Evolutionary conservation across 768 basidiomycete genomes (phyloP).

Genomic region (Xerocomellus chrysenteron): DNA sequence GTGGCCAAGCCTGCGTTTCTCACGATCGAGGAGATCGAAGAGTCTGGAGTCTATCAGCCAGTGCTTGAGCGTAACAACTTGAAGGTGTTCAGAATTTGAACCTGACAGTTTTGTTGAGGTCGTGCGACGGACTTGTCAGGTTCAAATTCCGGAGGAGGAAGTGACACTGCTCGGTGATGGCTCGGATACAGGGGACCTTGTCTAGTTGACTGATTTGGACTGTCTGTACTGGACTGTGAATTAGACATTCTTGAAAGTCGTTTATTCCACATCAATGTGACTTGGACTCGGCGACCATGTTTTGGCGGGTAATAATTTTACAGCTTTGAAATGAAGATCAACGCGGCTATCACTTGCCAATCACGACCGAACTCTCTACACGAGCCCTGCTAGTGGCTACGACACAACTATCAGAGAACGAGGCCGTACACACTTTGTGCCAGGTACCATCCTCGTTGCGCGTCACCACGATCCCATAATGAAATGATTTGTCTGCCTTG

Average conservation of each 20-base stretch:
- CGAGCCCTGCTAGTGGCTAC: background rate
- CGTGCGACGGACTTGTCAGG: too few species aligned
- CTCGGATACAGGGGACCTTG: too few species aligned
- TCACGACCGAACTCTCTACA: background rate
- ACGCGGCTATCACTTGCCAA: background rate
- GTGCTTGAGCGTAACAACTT: background rate
- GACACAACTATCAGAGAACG: constrained; percentile 6
- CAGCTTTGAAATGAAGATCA: too few species aligned
- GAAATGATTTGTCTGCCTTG: constrained; percentile 3
- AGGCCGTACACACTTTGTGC: constrained; percentile 13
- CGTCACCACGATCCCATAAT: constrained; percentile 9
- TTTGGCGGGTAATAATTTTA: too few species aligned
- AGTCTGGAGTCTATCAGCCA: background rate
- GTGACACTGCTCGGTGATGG: too few species aligned
- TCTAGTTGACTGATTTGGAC: too few species aligned
- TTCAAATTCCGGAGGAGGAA: too few species aligned
- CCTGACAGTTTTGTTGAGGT: too few species aligned
- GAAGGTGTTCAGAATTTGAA: background rate
- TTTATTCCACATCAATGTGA: background rate
- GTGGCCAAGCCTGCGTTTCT: background rate
- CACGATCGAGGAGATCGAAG: background rate
- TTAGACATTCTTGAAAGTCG: background rate
- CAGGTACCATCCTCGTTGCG: background rate
- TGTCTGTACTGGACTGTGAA: too few species aligned
- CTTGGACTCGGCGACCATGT: too few species aligned